These are phyloP conservation scores for Suillus discolor DNA, from an alignment of 768 basidiomycete species.

Conservation along the genomic window DNA sequence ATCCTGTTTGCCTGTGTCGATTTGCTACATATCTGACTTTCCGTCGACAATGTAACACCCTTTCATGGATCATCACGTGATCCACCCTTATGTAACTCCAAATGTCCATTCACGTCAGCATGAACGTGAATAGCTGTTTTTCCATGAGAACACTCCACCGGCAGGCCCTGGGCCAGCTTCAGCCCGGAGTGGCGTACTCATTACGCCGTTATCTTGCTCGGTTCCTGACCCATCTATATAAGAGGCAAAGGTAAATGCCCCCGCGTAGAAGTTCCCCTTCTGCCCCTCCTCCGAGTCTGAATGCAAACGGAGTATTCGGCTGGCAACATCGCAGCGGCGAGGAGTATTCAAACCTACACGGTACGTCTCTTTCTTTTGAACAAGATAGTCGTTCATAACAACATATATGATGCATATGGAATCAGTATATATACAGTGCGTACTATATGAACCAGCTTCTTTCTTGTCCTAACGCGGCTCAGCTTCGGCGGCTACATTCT, in stretches of 20 bases:
- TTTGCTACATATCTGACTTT: background rate
- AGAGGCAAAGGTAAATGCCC: background rate
- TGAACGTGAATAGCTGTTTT: background rate
- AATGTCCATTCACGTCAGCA: background rate
- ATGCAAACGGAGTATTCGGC: background rate
- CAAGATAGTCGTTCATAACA: background rate
- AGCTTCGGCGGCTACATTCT: background rate
- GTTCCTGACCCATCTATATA: background rate
- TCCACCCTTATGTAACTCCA: background rate
- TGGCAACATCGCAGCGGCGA: background rate
- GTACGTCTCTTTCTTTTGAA: background rate
- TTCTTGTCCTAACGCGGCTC: background rate
- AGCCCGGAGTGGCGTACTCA: background rate
- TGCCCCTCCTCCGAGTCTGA: background rate
- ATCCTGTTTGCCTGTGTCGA: background rate
- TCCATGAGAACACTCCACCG: background rate
- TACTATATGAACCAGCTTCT: background rate
- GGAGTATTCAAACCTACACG: background rate
- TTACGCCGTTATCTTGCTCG: background rate
- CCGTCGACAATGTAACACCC: too few species aligned
- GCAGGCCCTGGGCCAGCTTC: background rate
- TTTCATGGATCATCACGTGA: too few species aligned
- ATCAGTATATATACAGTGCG: background rate
- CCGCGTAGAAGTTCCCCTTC: background rate
- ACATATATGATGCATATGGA: background rate